phyloP scores from a whole-genome alignment of 2,329 filamentous ascomycete genomes.

The Xylaria arbuscula region DNA sequence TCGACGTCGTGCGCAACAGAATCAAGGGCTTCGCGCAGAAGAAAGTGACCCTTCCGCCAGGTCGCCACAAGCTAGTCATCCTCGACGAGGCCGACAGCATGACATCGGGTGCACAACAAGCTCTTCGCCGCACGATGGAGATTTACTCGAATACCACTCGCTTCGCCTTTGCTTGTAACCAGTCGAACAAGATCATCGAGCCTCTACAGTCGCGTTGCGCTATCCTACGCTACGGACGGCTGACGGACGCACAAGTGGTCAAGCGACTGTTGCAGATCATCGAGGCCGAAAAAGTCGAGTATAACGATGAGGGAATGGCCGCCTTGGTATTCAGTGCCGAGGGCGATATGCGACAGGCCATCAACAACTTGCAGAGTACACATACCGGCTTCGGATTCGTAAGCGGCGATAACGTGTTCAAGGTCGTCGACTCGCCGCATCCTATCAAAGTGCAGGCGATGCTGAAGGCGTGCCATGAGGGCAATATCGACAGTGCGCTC shows the following conservation, averaged over 20 bases:
- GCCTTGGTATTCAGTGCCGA: conserved; percentile 98
- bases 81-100: conserved; percentile 98
- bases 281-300: conserved; percentile 88
- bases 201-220: conserved; percentile 97
- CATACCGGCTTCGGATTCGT: conserved; percentile 94
- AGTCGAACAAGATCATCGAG: conserved; percentile 99
- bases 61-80: conserved; percentile 95
- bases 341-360: conserved; percentile 98
- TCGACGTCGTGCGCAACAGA: conserved; percentile 95
- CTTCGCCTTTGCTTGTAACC: conserved; percentile 98
- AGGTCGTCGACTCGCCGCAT: conserved; percentile 95
- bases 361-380: conserved; percentile 97
- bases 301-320: conserved; percentile 91
- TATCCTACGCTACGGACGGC: conserved; percentile 90
- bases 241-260: conserved; percentile 93
- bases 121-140: conserved; percentile 95
- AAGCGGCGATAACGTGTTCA: conserved; percentile 98
- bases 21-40: conserved; percentile 99
- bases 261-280: conserved; percentile 92
- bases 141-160: conserved; percentile 97
- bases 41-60: conserved; percentile 92
- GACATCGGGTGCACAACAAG: conserved; percentile 96
- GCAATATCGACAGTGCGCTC: conserved; percentile 87
- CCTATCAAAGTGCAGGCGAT: conserved; percentile 98
- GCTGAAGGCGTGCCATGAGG: conserved; percentile 96